phyloP scores from a whole-genome alignment of 2,329 filamentous ascomycete genomes.

The Neofusicoccum parvum region DNA sequence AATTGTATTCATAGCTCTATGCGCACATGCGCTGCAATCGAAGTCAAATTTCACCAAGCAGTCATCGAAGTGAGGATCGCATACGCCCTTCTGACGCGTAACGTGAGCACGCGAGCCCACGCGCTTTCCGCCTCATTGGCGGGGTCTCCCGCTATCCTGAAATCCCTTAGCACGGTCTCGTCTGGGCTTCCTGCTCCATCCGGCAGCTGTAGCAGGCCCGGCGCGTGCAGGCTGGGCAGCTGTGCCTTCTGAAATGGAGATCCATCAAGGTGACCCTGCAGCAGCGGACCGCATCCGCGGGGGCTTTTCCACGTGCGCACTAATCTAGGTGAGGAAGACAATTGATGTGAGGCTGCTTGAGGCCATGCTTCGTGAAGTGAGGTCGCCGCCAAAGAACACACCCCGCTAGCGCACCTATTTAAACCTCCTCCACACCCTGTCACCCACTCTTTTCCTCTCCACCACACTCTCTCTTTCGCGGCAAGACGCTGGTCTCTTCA shows the following conservation, averaged over 20 bases:
- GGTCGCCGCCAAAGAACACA: neutral
- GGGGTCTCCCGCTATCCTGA: too few relatives aligned
- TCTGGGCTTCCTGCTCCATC: too few relatives aligned
- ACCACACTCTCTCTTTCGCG: neutral
- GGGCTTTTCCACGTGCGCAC: neutral
- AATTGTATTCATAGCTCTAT: too few relatives aligned
- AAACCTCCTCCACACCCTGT: neutral
- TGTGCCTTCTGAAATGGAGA: neutral
- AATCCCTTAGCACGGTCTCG: too few relatives aligned
- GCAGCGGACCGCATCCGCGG: neutral
- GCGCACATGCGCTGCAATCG: too few relatives aligned
- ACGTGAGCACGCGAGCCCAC: too few relatives aligned
- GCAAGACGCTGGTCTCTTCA: neutral
- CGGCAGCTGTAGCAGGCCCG: neutral
- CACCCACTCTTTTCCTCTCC: neutral
- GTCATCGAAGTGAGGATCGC: too few relatives aligned
- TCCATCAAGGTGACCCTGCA: neutral
- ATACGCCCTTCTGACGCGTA: too few relatives aligned
- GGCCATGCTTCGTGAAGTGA: neutral
- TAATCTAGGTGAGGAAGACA: neutral
- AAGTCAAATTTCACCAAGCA: too few relatives aligned
- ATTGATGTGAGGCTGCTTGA: neutral
- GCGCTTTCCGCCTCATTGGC: too few relatives aligned
- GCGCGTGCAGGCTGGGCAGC: neutral
- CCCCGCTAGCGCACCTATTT: neutral